Conservation (phyloP, 495 filamentous ascomycete genomes). For the Penicillium coffeae region DNA sequence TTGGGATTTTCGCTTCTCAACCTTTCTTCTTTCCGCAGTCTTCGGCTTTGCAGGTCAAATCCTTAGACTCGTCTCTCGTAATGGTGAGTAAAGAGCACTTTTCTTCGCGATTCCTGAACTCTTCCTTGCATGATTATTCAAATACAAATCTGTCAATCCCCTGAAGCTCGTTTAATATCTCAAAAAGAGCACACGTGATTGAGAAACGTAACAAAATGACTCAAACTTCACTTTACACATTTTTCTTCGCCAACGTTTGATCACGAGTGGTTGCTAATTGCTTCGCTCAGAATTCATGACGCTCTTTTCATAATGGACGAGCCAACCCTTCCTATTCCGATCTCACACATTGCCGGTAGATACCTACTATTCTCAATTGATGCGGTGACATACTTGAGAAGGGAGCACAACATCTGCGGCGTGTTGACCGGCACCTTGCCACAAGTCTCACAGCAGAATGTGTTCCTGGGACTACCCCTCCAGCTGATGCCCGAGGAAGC, state of each 20-base stretch:
- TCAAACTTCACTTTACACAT: constrained; percentile 7
- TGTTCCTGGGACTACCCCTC: constrained; percentile 84
- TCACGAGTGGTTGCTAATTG: constrained; percentile 14
- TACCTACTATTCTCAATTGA: constrained; percentile 89
- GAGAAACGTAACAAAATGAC: constrained; percentile 52
- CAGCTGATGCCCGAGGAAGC: constrained; percentile 92
- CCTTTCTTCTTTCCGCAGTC: constrained; percentile 5
- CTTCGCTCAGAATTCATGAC: constrained; percentile 13
- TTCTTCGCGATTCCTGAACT: constrained; percentile 4
- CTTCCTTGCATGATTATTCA: constrained; percentile 65
- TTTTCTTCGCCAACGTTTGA: neutral
- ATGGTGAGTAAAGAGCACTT: constrained; percentile 39
- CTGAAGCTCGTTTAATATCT: constrained; percentile 57
- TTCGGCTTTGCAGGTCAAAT: constrained; percentile 39
- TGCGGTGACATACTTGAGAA: constrained; percentile 74
- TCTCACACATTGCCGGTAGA: constrained; percentile 73
- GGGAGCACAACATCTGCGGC: constrained; percentile 79
- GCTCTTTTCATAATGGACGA: constrained; percentile 30
- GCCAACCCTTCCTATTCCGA: constrained; percentile 62
- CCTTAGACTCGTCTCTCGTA: constrained; percentile 16
- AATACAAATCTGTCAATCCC: constrained; percentile 82
- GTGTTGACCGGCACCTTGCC: constrained; percentile 84
- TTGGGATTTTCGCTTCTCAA: constrained; percentile 18
- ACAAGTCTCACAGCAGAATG: constrained; percentile 89
- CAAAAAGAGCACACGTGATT: constrained; percentile 44